phyloP scores from a whole-genome alignment of 306 rosid genomes.

The Astragalus membranaceus region DNA sequence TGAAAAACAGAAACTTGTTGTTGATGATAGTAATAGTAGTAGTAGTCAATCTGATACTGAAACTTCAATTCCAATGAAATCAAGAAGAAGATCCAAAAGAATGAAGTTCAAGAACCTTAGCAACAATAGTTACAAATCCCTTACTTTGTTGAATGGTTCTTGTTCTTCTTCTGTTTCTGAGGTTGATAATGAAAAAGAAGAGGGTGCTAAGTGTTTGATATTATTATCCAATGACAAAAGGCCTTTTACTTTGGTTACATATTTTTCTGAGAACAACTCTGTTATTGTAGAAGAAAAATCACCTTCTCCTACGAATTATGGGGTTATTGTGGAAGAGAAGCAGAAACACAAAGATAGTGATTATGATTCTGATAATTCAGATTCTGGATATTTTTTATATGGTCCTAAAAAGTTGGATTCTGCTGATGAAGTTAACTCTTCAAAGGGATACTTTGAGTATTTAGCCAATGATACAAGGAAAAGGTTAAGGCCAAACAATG shows the following conservation, averaged over 20 bases:
- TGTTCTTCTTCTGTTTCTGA: conserved; percentile 48
- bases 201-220: conserved; percentile 73
- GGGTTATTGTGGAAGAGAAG: too few species aligned
- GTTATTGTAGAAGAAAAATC: conserved; percentile 54
- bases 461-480: neutral
- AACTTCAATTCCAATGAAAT: conserved; percentile 35
- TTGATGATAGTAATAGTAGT: conserved; percentile 32
- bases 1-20: conserved; percentile 41
- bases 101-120: conserved; percentile 34
- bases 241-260: conserved; percentile 39
- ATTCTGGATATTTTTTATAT: neutral
- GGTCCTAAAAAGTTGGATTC: neutral
- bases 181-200: conserved; percentile 55
- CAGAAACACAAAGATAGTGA: neutral
- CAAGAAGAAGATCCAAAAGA: conserved; percentile 39
- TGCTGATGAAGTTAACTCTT: neutral
- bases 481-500: conserved; percentile 22
- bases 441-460: neutral
- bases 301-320: conserved; percentile 15
- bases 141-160: conserved; percentile 20
- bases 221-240: conserved; percentile 49
- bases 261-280: conserved; percentile 70
- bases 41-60: conserved; percentile 59
- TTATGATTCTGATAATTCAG: conserved; percentile 51
- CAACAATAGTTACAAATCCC: neutral